Evolutionary conservation across 495 filamentous ascomycete genomes (phyloP), one percentile per base, ranked within the genome.

Genomic region (Penicillium desertorum): DNA sequence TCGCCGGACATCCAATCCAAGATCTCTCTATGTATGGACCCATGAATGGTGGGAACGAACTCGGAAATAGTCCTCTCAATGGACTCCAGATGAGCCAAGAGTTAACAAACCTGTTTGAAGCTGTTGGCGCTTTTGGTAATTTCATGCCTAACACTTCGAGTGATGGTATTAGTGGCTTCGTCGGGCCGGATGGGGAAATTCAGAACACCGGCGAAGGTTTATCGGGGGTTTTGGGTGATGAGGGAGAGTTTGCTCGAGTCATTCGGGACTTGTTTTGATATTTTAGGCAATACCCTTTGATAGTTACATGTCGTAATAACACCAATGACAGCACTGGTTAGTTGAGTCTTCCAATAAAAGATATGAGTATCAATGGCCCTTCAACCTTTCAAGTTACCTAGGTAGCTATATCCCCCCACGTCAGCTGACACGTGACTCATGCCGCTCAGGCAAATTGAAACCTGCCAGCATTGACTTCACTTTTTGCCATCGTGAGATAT

Each of bases 31-130:
- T 80, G 32, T 86, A 83, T 62, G 79, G 79, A 14, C 61, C 74
- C 1, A 60, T 77, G 59, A 77, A 74, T 51, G 67, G 69, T 41
- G 59, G 68, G 3, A 71, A 73, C 20, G 76, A 81, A 36, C 77
- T 83, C 43, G 85, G 81, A 10, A 85, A 79, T 46, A 87, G 84
- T 60, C 83, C 82, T 10, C 62, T 86, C 60, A 80, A 83, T 65
- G 83, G 82, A 16, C 73, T 81, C 25, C 83, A 86, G 57, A 85
- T 86, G 77, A 85, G 79, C 57, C 72, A 80, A 50, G 83, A 86
- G 65, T 71, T 90, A 47, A 88, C 86, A 6, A 83, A 79, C 66
- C 65, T 89, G 22, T 90, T 90, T 57, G 87, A 90, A 61, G 86
- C 85, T 41, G 86, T 84, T n/a, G 83, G 86, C 2, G 81, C 79